Percentiles rank a stretch among this genome's conserved stretches.
phyloP scores from a whole-genome alignment of 352 stramenopile genomes.

The Phytophthora colocasiae region DNA sequence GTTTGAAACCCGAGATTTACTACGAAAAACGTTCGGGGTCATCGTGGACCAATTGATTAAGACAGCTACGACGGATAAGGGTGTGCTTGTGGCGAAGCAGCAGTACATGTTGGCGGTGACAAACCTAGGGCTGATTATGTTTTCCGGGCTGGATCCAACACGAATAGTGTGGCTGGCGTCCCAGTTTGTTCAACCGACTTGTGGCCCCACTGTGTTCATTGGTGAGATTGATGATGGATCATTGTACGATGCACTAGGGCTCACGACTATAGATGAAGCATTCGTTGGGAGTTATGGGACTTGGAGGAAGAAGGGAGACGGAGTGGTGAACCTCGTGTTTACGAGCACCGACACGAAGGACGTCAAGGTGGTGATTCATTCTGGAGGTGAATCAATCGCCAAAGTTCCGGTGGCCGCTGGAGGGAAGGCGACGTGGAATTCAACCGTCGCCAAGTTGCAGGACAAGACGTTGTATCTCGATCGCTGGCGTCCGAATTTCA shows the following conservation, averaged over 20 bases:
- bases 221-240: conserved; percentile 35
- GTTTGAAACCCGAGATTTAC: conserved; percentile 32
- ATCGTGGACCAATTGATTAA: conserved; percentile 33
- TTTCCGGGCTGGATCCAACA: conserved; percentile 24
- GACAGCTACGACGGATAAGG: conserved; percentile 20
- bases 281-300: conserved; percentile 33
- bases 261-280: conserved; percentile 23
- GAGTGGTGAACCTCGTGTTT: conserved; percentile 26
- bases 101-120: conserved; percentile 23
- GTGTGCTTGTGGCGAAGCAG: conserved; percentile 8
- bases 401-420: conserved; percentile 21
- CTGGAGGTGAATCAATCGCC: conserved; percentile 16
- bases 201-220: conserved; percentile 27
- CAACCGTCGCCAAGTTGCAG: conserved; percentile 19
- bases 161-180: conserved; percentile 35
- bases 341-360: conserved; percentile 31
- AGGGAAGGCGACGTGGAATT: conserved; percentile 22
- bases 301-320: conserved; percentile 30
- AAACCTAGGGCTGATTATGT: conserved; percentile 20
- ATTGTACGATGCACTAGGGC: conserved; percentile 26
- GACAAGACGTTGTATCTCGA: conserved; percentile 35
- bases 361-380: conserved; percentile 34
- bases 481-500: conserved; percentile 24
- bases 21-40: conserved; percentile 31
- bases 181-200: conserved; percentile 31